These are phyloP conservation scores for Hypoxylon lienhwacheense DNA, from an alignment of 495 filamentous ascomycete species.

Conservation along the genomic window DNA sequence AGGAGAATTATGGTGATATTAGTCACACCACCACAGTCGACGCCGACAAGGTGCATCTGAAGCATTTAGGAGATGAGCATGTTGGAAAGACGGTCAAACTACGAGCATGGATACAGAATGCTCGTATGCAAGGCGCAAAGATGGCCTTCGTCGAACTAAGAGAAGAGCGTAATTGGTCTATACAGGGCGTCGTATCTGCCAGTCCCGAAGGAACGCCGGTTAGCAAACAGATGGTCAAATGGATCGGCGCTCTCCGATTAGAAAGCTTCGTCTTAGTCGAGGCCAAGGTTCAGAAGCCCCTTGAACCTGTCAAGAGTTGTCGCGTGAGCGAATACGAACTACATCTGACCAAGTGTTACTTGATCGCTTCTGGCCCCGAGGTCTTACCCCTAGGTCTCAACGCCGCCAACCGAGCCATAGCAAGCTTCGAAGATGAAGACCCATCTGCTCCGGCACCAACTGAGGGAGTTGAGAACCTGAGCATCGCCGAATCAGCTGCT, in stretches of 20 bases:
- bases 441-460: constrained; percentile 57
- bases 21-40: constrained; percentile 41
- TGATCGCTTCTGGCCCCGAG: constrained; percentile 62
- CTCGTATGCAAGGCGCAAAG: constrained; percentile 84
- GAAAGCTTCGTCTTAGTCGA: constrained; percentile 85
- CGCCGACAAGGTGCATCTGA: constrained; percentile 51
- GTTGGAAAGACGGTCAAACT: constrained; percentile 77
- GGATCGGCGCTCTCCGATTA: constrained; percentile 70
- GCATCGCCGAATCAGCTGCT: constrained; percentile 25
- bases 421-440: constrained; percentile 65
- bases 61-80: constrained; percentile 58
- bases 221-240: constrained; percentile 92
- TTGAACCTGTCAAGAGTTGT: constrained; percentile 79
- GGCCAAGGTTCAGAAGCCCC: constrained; percentile 76
- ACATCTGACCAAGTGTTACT: constrained; percentile 80
- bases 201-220: constrained; percentile 55
- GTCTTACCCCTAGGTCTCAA: constrained; percentile 69
- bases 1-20: constrained; percentile 67
- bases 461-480: constrained; percentile 59
- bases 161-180: constrained; percentile 72
- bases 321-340: constrained; percentile 76
- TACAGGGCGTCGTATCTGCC: constrained; percentile 73
- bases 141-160: constrained; percentile 89
- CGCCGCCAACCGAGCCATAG: constrained; percentile 65
- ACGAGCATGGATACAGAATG: constrained; percentile 83